phyloP scores from a whole-genome alignment of 805 yeast genomes.

The Cyberlindnera amylophila region DNA sequence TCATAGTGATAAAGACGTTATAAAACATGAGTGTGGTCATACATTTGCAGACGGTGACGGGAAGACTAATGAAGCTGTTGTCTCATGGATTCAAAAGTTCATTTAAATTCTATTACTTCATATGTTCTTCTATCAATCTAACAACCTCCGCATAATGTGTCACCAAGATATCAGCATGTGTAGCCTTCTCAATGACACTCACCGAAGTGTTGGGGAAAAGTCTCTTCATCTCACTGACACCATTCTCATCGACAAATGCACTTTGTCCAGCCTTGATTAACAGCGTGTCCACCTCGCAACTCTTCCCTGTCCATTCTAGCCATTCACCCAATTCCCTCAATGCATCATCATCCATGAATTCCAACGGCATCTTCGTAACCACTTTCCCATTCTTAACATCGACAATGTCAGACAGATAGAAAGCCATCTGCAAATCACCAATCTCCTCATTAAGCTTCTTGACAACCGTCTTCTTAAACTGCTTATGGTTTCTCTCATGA shows the following conservation, averaged over 20 bases:
- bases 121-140: background rate
- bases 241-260: constrained; percentile 35
- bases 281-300: constrained; percentile 24
- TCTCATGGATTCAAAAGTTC: constrained; percentile 10
- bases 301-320: constrained; percentile 15
- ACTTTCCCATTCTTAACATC: constrained; percentile 15
- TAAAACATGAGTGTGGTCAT: constrained; percentile 11
- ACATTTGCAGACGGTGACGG: constrained; percentile 14
- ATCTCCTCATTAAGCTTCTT: constrained; percentile 9
- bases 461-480: constrained; percentile 2
- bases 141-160: constrained; percentile 7
- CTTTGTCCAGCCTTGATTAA: constrained; percentile 44
- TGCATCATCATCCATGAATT: constrained; percentile 11
- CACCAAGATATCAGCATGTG: constrained; percentile 10
- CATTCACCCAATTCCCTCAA: constrained; percentile 28
- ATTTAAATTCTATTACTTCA: background rate
- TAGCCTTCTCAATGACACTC: constrained; percentile 1
- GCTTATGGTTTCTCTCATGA: constrained; percentile 1
- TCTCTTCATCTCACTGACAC: constrained; percentile 6
- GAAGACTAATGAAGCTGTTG: constrained; percentile 1
- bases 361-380: constrained; percentile 27
- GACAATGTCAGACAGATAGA: constrained; percentile 19
- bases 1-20: background rate
- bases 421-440: constrained; percentile 6
- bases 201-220: constrained; percentile 6